Evolutionary conservation across 2,329 filamentous ascomycete genomes (phyloP), one percentile per base, ranked within the genome.

Genomic region (Apiospora phragmitis): DNA sequence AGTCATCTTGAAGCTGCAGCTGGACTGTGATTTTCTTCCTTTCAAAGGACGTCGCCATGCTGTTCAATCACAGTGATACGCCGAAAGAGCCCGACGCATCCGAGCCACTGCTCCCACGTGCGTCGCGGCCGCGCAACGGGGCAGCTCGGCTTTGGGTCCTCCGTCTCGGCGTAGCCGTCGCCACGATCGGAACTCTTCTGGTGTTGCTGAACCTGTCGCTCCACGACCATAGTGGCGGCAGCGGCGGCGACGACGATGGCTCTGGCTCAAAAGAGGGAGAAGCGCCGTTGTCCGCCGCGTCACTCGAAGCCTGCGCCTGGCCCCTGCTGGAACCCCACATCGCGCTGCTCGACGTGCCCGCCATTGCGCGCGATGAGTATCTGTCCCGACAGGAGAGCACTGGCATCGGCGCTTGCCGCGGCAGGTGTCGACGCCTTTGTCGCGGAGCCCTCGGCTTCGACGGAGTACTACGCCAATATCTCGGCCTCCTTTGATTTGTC

Each of bases 361-460:
- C 75, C 12, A 77, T 79, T 71, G 65, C 62, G 26, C 76, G 74
- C 14, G 69, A 73, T 18, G 77, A 79, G 68, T 78, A 75, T 55
- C 72, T 79, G 18, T 16, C 65, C n/a, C 77, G 77, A 11, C 77
- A 78, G 66, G 4, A 49, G 41, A 71, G n/a, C 68, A 9, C 73
- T 79, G 9, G 77, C 77, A 3, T 65, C 65, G 16, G 71, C 74
- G 7, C 72, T 78, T 32, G 65, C 45, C 24, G 73, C 71, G 1
- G 76, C 73, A 1, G 74, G 73, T 16, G 73, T 77, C 29, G 77
- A 79, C 62, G 77, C 77, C 68, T 79, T 79, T 70, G 65, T 79
- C 49, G 76, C 76, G 12, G 77, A 78, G 69, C 77, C 77, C 42
- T 79, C 77, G 26, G 75, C 76, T 1, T 75, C 72, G 1, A 76